Base-by-base conservation (phyloP, 257 asterid species). In the Nicotiana benthamiana region DNA sequence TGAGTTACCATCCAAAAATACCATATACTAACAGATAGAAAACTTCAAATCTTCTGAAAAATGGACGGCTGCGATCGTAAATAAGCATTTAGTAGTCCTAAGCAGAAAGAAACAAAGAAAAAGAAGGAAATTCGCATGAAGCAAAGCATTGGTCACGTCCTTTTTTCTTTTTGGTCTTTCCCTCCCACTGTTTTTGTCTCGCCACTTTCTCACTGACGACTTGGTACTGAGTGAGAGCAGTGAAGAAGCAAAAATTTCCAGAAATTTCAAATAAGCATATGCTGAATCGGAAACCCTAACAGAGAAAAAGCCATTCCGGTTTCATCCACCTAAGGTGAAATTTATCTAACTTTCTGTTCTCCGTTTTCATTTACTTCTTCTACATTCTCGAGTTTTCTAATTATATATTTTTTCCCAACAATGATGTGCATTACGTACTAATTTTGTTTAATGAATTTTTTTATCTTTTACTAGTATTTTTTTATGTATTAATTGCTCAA, bases 261-360 rank as follows among this genome's bases (percentile, higher is more conserved):
- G 24, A 74, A 74, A 30, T 24, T 62, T 62, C 68, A 20, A 1
- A 7, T 8, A 57, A 57, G 1, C 63, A 57, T 68, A 40, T 43
- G 28, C 57, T 43, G 57, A 70, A 70, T 72, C 78, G 16, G 60
- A 74, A 74, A 74, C 79, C 79, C 79, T 74, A 74, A 48, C 62
- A 74, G 26, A 26, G 79, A 24, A 48, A n/a, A 48, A 20, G 18
- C 18, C 43, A 28, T 24, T 48, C 2, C 43, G 60, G 15, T 72
- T 70, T 43, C n/a, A 20, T 70, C 22, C 77, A 70, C 28, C 34
- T 40, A 22, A 43, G 59, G 61, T 74, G 61, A 16, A 57, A 26
- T 74, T 74, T 22, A 72, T 70, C n/a, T n/a, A n/a, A n/a, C n/a
- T n/a, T n/a, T n/a, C n/a, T n/a, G n/a, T n/a, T n/a, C n/a, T n/a